Percentiles rank a stretch among this genome's conserved stretches.
Conservation (phyloP, 768 basidiomycete genomes). For the Termitomyces heimii region DNA sequence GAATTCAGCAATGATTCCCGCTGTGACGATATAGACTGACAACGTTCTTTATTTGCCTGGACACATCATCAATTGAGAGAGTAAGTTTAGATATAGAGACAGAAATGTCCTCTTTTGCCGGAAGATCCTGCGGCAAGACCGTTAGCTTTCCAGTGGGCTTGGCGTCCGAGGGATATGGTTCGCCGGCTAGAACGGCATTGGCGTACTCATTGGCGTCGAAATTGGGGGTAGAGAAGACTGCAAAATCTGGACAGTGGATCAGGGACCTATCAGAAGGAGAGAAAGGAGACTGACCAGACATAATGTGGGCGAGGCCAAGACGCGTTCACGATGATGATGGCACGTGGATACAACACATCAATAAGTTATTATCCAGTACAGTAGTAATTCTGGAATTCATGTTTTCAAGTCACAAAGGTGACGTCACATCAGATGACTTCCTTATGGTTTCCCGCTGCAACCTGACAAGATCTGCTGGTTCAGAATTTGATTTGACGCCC, state of each 20-base stretch:
- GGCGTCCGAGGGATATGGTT: constrained; percentile 53
- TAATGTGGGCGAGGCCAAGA: constrained; percentile 2
- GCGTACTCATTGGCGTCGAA: constrained; percentile 92
- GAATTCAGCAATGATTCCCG: constrained; percentile 1
- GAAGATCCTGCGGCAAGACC: constrained; percentile 39
- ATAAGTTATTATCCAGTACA: not conserved
- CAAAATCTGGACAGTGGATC: constrained; percentile 47
- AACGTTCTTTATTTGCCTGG: constrained; percentile 81
- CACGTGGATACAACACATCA: not conserved
- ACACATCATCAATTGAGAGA: constrained; percentile 86
- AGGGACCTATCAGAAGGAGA: not conserved
- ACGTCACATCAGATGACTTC: constrained; percentile 7
- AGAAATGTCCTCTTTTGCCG: constrained; percentile 80
- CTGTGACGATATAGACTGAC: constrained; percentile 37
- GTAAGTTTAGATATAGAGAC: constrained; percentile 85
- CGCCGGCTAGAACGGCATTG: constrained; percentile 82
- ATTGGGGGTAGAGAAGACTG: constrained; percentile 62
- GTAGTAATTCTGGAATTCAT: no score
- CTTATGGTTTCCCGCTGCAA: not conserved
- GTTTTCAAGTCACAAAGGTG: not conserved
- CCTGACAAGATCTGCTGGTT: not conserved
- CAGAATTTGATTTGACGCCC: constrained; percentile 6
- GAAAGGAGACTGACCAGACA: constrained; percentile 7
- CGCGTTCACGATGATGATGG: constrained; percentile 6
- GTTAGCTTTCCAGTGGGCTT: constrained; percentile 24